Conservation (phyloP, 2,329 filamentous ascomycete species). For the Exophiala oligosperma region DNA sequence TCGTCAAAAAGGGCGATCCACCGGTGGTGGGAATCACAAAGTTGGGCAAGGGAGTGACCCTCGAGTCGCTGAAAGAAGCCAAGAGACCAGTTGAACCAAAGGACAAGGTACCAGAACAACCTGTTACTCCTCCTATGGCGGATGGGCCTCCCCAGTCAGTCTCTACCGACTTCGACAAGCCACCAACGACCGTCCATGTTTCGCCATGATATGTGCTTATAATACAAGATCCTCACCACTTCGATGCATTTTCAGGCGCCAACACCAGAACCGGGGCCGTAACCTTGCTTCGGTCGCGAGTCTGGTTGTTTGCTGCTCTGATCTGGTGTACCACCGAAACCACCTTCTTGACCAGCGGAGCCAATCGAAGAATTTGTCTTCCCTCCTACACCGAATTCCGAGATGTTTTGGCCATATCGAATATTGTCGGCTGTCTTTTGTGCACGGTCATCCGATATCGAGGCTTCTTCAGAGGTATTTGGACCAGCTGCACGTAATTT, state of each 20-base stretch:
- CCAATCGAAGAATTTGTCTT: constrained; percentile 46
- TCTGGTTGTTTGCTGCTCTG: constrained; percentile 39
- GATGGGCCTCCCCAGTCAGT: constrained; percentile 38
- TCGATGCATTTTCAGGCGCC: constrained; percentile 46
- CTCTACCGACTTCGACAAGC: constrained; percentile 34
- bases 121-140: constrained; percentile 33
- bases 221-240: background rate
- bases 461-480: constrained; percentile 13
- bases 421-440: constrained; percentile 54
- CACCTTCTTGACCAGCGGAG: constrained; percentile 40
- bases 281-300: constrained; percentile 53
- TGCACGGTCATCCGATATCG: constrained; percentile 29
- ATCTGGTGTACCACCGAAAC: constrained; percentile 43
- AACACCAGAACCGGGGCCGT: constrained; percentile 53
- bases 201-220: constrained; percentile 12
- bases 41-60: constrained; percentile 73
- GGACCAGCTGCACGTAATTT: constrained; percentile 13
- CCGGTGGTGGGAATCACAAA: constrained; percentile 92
- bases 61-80: constrained; percentile 80
- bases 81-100: constrained; percentile 62
- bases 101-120: constrained; percentile 26
- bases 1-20: constrained; percentile 88
- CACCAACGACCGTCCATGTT: constrained; percentile 5
- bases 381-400: constrained; percentile 57
- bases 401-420: constrained; percentile 57